Base-by-base conservation (phyloP, 306 rosid genomes). In the Crotalaria pallida region DNA sequence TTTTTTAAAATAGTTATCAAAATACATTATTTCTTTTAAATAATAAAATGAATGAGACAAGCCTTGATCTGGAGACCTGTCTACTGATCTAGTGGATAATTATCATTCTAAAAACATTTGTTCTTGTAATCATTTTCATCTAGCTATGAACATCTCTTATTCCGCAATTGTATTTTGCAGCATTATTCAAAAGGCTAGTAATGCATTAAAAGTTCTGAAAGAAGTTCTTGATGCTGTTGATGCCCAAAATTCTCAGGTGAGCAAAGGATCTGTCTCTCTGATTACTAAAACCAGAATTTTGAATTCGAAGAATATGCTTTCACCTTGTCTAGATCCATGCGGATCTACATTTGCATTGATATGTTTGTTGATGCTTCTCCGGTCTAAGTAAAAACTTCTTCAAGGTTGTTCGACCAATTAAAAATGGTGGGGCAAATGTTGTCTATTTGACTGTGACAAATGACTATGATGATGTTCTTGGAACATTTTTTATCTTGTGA, bases 211-310 rank as follows among this genome's bases (percentile, higher is more conserved):
- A 71, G 86, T 93, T 66, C 83, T 93, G 56, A 90, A 82, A 72
- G 98, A 93, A 76, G 98, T 93, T 56, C 90, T 90, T 50, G 97
- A 90, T 72, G 94, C 97, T 23, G 81, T 88, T 64, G 87, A 87
- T 80, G 52, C 83, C 71, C 91, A 77, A 34, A 71, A 79, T 82
- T 83, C 93, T 49, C 89, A 89, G 98, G 98, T 93, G 68, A 64
- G 78, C 68, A 59, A 57, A 47, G 71, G 62, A 83, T 58, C 43
- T 71, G 4, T 41, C 23, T 48, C 33, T 19, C 62, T 77, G 33
- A 47, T 53, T 41, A 26, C 67, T 77, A 26, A 47, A 74, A 61
- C 50, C 73, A 51, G 64, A 57, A 69, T 58, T 49, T 67, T 19
- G 6, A 43, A 52, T 47, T 77, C n/a, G n/a, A 67, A 47, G 47